Evolutionary conservation across 495 filamentous ascomycete species (phyloP), one percentile per base, ranked within the genome.

Genomic region (Penicillium subrubescens): DNA sequence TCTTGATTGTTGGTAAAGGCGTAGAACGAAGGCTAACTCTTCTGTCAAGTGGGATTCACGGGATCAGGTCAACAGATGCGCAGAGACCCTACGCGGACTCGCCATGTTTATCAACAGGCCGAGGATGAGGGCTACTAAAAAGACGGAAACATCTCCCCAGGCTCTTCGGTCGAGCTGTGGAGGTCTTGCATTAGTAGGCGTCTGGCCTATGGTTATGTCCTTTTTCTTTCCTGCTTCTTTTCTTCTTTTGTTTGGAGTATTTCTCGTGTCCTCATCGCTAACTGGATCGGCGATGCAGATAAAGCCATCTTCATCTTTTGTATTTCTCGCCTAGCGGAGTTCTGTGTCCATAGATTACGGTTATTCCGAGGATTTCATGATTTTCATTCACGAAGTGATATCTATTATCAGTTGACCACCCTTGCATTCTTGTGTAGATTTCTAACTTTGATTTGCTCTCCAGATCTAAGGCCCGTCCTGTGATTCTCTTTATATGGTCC

Each of bases 51-150:
- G 66, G 95, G 95, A 17, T 97, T 97, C 71, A 97, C 93, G 17
- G 95, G 95, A 44, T 97, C 93, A 44, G 95, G 95, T 37, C 92
- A 95, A 72, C 83, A 88, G 59, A 97, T 97, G 95, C 90, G 92
- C 68, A 97, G 96, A 72, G 94, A 97, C 74, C 87, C 89, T 29
- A 86, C 89, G 43, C 82, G 95, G 64, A 89, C 86, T 67, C 89
- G 92, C 64, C 92, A 97, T 73, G 90, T 94, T 62, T 97, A 96
- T 75, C 89, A 95, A 72, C 84, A 89, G 56, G 88, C 81, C 67
- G 92, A 92, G 14, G 92, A 97, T 39, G 84, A 94, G 65, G 89
- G 74, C 57, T 79, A 80, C 61, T 81, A 69, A 33, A 31, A 33
- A 67, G 57, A 37, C 6, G 46, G 6, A 12, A 53, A 19, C 15